Percentiles rank a stretch among this genome's conserved stretches.
Evolutionary conservation across 2,329 filamentous ascomycete genomes (phyloP).

Genomic region (Zopfia rhizophila): DNA sequence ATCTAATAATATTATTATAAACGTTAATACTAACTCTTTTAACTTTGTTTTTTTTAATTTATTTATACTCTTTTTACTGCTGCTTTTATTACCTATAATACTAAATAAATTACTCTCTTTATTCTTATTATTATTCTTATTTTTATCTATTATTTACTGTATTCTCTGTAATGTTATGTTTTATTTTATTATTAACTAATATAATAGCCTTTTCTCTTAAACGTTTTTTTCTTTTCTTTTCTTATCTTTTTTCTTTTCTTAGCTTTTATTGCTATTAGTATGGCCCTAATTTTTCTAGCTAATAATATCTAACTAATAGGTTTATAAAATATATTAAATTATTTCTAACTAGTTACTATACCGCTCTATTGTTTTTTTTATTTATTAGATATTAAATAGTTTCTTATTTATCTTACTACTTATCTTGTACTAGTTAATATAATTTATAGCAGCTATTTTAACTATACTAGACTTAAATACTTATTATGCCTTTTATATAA

Average conservation of each 20-base stretch:
- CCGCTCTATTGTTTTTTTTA: constrained; percentile 12
- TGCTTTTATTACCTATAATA: too few relatives aligned
- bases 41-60: constrained; percentile 4
- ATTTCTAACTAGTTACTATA: constrained; percentile 15
- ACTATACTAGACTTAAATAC: constrained; percentile 5
- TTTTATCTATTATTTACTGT: constrained; percentile 3
- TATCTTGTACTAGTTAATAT: constrained; percentile 13
- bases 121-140: not conserved
- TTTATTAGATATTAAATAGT: constrained; percentile 10
- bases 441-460: constrained; percentile 9
- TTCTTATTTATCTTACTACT: constrained; percentile 4
- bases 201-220: constrained; percentile 5
- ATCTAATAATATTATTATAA: constrained; percentile 19
- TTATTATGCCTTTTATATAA: constrained; percentile 16
- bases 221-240: constrained; percentile 3
- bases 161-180: constrained; percentile 8
- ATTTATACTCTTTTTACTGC: constrained; percentile 1
- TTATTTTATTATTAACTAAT: constrained; percentile 7
- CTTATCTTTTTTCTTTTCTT: too few relatives aligned
- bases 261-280: too few relatives aligned
- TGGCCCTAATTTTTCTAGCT: too few relatives aligned
- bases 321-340: constrained; percentile 17
- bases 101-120: too few relatives aligned
- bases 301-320: constrained; percentile 4
- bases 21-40: constrained; percentile 10